A percentile compares a stretch with the other conserved stretches of the same genome.
These are phyloP conservation scores for Metarhizium anisopliae DNA, from an alignment of 2,329 filamentous ascomycete genomes.

Conservation along the genomic window DNA sequence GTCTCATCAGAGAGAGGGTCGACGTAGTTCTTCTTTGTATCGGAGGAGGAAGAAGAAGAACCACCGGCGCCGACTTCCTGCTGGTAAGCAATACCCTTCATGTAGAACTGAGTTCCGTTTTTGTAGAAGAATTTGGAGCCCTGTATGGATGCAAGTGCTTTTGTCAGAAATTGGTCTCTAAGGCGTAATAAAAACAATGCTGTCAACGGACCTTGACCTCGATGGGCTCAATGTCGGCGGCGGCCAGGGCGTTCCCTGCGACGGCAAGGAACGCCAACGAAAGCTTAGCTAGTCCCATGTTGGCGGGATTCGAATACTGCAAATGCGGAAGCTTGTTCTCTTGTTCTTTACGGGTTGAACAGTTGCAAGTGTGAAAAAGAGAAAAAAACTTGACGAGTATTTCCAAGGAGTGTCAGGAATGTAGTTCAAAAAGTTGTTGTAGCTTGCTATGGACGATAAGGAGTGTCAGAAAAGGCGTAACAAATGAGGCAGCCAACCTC, in stretches of 20 bases:
- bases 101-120: constrained; percentile 60
- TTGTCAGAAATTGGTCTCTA: background rate
- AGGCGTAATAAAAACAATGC: background rate
- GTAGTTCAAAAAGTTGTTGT: background rate
- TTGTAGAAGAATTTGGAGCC: constrained; percentile 86
- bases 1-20: constrained; percentile 72
- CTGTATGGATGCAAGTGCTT: constrained; percentile 24
- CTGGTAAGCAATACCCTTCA: constrained; percentile 94
- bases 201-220: constrained; percentile 53
- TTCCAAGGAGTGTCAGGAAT: constrained; percentile 4
- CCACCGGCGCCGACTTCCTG: constrained; percentile 55
- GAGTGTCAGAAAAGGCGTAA: constrained; percentile 8
- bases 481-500: constrained; percentile 7
- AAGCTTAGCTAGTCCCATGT: constrained; percentile 25
- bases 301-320: constrained; percentile 6
- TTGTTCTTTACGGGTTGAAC: background rate
- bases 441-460: background rate
- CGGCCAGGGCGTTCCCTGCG: constrained; percentile 31
- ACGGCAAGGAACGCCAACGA: constrained; percentile 29
- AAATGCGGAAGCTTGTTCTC: background rate
- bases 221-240: constrained; percentile 46
- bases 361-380: background rate
- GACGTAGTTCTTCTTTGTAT: constrained; percentile 45
- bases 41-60: constrained; percentile 19
- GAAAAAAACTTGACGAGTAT: background rate